Base-by-base conservation (phyloP, 179 eudicot species). In the Amaranthus tricolor region DNA sequence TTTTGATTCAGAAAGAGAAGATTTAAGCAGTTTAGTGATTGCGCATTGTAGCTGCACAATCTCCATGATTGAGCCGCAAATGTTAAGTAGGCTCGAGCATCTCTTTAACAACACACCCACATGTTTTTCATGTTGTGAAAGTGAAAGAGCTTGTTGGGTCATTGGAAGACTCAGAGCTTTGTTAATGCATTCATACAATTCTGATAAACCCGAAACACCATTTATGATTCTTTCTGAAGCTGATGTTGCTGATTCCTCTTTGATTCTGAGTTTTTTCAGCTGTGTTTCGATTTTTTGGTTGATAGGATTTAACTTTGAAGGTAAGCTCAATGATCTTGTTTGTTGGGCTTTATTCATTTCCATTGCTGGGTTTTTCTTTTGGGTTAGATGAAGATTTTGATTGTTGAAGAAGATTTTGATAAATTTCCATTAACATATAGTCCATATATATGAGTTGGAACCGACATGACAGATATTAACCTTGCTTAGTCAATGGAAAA, bases 111-210 rank as follows among this genome's bases (percentile, higher is more conserved):
- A 74, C 51, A 73, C 80, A 6, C 78, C 69, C 9, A 83, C 74
- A 76, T 77, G 78, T 68, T 64, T 72, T 24, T 75, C 61, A 47
- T 80, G 65, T 21, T 72, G 83, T 57, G 62, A 67, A 54, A 50
- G 44, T 54, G 84, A 81, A 11, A 86, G 77, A 68, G 83, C 71
- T 74, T 84, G 74, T 60, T 66, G 82, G 16, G 88, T 84, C 8
- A 77, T 70, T 43, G 88, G 82, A 74, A 86, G 85, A 50, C 71
- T 72, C 19, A 86, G 82, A 62, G 82, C 81, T 40, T 81, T 83
- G 43, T 85, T 87, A 55, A 84, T 64, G 40, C 82, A 81, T 11
- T 70, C 59, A 72, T 82, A 86, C 72, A 88, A 57, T 17, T 81
- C 78, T 1, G 43, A 74, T 5, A 86, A 54, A 15, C 79, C 82